Conservation (phyloP, 306 rosid genomes). For the Corylus americana region DNA sequence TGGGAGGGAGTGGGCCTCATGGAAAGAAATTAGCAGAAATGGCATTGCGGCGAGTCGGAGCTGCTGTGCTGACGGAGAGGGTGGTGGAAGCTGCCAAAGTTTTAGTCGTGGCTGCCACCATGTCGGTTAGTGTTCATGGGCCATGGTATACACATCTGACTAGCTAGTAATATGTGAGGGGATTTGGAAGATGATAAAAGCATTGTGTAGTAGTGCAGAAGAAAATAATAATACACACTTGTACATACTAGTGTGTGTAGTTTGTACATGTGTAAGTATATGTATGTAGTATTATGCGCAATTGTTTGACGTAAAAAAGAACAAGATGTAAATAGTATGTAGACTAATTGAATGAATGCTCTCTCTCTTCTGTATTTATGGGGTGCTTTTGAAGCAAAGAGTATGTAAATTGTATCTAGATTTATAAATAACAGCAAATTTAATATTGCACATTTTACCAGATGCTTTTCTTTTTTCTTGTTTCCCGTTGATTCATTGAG, state of each 20-base stretch:
- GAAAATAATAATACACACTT: conserved; percentile 24
- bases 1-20: conserved; percentile 65
- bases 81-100: conserved; percentile 70
- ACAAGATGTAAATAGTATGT: conserved; percentile 22
- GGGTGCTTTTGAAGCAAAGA: no score
- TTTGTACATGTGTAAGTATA: conserved; percentile 26
- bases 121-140: conserved; percentile 77
- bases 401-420: no score
- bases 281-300: conserved; percentile 25
- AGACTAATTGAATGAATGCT: neutral
- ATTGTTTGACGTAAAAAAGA: conserved; percentile 34
- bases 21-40: conserved; percentile 73
- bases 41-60: conserved; percentile 80
- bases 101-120: conserved; percentile 72
- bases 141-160: conserved; percentile 71
- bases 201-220: neutral
- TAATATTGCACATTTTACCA: no score
- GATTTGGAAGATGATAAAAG: conserved; percentile 12
- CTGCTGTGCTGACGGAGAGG: conserved; percentile 47
- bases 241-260: conserved; percentile 46
- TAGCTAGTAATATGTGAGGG: conserved; percentile 37
- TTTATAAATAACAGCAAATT: no score
- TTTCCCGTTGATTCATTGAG: no score
- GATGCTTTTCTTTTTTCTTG: no score
- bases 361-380: neutral